phyloP scores from a whole-genome alignment of 768 basidiomycete genomes.

The Boletus tomentosulus region DNA sequence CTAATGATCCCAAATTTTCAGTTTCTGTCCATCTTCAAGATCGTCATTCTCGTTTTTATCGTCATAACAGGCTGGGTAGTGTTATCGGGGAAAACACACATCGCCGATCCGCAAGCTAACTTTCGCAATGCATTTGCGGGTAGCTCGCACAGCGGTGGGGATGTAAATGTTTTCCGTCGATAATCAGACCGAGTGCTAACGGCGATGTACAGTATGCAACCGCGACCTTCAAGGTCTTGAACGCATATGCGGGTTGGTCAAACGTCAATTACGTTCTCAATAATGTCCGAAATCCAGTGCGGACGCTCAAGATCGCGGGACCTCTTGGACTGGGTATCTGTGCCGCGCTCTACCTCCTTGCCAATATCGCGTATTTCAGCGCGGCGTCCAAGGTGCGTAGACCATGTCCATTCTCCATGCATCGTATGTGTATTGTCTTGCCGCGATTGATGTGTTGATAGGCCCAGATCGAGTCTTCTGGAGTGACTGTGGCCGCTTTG shows the following conservation, averaged over 20 bases:
- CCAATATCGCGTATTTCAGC: slow-evolving; percentile 57
- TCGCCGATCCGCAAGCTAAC: slow-evolving; percentile 54
- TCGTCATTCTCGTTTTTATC: slow-evolving; percentile 49
- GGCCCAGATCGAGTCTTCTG: slow-evolving; percentile 43
- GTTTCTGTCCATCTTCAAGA: slow-evolving; percentile 52
- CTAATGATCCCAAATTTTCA: slow-evolving; percentile 12
- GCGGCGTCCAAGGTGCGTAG: slow-evolving; percentile 21
- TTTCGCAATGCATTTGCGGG: slow-evolving; percentile 57
- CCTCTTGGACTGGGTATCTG: slow-evolving; percentile 56
- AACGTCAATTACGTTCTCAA: slow-evolving; percentile 58
- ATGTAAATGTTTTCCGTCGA: slow-evolving; percentile 23
- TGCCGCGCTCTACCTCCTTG: slow-evolving; percentile 48
- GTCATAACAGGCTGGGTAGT: slow-evolving; percentile 60
- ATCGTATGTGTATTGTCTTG: neutral
- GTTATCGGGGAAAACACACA: slow-evolving; percentile 50
- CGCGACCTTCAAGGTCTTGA: slow-evolving; percentile 55
- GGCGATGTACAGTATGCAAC: slow-evolving; percentile 48
- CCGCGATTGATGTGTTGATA: slow-evolving; percentile 9
- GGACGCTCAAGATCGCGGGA: slow-evolving; percentile 59
- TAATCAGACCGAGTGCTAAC: neutral
- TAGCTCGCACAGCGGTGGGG: slow-evolving; percentile 49
- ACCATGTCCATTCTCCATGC: too few relatives aligned
- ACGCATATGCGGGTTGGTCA: slow-evolving; percentile 49
- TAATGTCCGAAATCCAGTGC: slow-evolving; percentile 55
- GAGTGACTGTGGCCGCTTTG: slow-evolving; percentile 54